These are phyloP conservation scores for Nakazawaea peltata DNA, from an alignment of 805 yeast species.

Conservation along the genomic window DNA sequence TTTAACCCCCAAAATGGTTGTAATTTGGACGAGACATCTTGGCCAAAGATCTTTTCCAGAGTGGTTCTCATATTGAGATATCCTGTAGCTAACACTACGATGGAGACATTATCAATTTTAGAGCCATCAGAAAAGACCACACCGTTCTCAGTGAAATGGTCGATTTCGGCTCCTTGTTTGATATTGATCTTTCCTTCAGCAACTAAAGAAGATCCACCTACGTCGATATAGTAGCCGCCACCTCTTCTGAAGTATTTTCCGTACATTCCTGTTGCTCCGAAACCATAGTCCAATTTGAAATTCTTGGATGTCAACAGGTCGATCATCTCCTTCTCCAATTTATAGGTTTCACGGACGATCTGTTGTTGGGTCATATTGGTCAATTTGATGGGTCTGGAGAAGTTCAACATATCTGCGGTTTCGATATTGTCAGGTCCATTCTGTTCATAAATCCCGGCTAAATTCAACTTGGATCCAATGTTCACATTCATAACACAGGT, in stretches of 20 bases:
- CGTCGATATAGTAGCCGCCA: constrained; percentile 40
- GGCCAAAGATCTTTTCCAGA: constrained; percentile 29
- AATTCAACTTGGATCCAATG: constrained; percentile 22
- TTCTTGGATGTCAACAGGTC: constrained; percentile 26
- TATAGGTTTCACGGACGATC: constrained; percentile 23
- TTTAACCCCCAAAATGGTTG: constrained; percentile 35
- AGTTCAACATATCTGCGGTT: constrained; percentile 29
- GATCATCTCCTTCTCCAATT: constrained; percentile 24
- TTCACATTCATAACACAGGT: constrained; percentile 33
- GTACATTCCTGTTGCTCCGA: constrained; percentile 34
- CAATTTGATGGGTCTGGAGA: constrained; percentile 26
- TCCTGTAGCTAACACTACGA: constrained; percentile 38
- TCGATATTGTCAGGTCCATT: constrained; percentile 27
- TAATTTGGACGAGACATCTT: constrained; percentile 24
- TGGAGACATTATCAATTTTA: constrained; percentile 23
- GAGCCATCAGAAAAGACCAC: constrained; percentile 33
- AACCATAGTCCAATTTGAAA: constrained; percentile 32
- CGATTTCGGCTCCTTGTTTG: constrained; percentile 26
- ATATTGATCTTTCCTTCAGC: constrained; percentile 29
- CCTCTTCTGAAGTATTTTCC: constrained; percentile 32
- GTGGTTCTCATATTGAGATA: constrained; percentile 34
- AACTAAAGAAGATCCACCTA: constrained; percentile 33
- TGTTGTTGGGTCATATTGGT: constrained; percentile 29
- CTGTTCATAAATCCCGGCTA: constrained; percentile 26
- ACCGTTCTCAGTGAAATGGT: constrained; percentile 26